Percentiles rank a stretch among this genome's conserved stretches.
phyloP scores from a whole-genome alignment of 768 basidiomycete species.

The Naganishia antarctica region DNA sequence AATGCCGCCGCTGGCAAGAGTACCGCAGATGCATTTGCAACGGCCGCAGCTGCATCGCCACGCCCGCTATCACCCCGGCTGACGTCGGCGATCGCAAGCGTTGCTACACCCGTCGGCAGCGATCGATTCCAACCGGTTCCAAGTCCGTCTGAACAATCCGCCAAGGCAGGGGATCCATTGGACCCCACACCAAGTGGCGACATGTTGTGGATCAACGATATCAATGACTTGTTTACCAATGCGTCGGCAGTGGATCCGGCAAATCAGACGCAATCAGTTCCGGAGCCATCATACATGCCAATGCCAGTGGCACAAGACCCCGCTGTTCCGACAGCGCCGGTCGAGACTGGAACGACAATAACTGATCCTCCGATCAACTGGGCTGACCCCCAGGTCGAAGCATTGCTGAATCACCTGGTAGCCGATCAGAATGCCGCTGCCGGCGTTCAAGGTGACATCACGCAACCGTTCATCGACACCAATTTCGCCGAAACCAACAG shows the following conservation, averaged over 20 bases:
- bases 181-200: neutral
- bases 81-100: neutral
- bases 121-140: slow-evolving; percentile 14
- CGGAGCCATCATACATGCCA: neutral
- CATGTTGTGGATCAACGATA: slow-evolving; percentile 19
- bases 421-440: slow-evolving; percentile 1
- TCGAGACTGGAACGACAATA: neutral
- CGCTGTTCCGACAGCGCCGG: neutral
- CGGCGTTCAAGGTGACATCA: neutral
- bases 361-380: neutral
- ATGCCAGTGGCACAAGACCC: neutral
- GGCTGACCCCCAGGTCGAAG: slow-evolving; percentile 12
- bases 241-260: slow-evolving; percentile 16
- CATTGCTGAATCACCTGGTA: neutral
- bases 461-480: neutral
- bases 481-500: neutral
- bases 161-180: neutral
- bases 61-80: neutral
- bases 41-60: neutral
- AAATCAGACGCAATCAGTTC: neutral
- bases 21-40: neutral
- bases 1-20: slow-evolving; percentile 5
- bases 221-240: slow-evolving; percentile 9
- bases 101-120: neutral
- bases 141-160: slow-evolving; percentile 2